Conservation (phyloP, 805 yeast genomes). For the Debaryomyces hansenii region DNA sequence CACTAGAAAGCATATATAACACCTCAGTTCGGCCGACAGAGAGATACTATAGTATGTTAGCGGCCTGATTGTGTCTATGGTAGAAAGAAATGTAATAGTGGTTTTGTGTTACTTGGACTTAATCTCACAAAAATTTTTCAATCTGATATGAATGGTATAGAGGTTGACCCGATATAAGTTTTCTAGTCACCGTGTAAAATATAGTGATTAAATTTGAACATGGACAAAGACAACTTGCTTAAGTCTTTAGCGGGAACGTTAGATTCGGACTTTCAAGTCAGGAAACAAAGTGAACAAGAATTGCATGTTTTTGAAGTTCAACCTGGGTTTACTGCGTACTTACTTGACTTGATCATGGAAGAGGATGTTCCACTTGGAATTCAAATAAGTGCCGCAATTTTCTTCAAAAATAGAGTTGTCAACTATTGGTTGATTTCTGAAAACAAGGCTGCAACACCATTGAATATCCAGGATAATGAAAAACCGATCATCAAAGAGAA, state of each 20-base stretch:
- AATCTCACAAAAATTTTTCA: conserved; percentile 3
- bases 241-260: conserved; percentile 53
- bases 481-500: conserved; percentile 43
- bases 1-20: too few relatives aligned
- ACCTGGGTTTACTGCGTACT: conserved; percentile 57
- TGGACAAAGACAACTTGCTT: conserved; percentile 53
- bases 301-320: conserved; percentile 52
- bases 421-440: conserved; percentile 40
- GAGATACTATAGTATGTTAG: too few relatives aligned
- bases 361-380: conserved; percentile 35
- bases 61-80: too few relatives aligned
- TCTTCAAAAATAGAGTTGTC: conserved; percentile 42
- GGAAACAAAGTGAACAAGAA: conserved; percentile 56
- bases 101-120: conserved; percentile 1
- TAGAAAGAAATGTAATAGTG: not conserved
- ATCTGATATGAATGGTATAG: not conserved
- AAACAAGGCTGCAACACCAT: conserved; percentile 18
- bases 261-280: conserved; percentile 48
- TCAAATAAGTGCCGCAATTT: conserved; percentile 43
- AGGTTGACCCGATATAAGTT: not conserved
- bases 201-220: conserved; percentile 10
- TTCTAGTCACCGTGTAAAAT: not conserved
- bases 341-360: conserved; percentile 51
- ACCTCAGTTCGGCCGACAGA: too few relatives aligned
- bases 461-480: conserved; percentile 31